Evolutionary conservation across 768 basidiomycete species (phyloP), one percentile per base, ranked within the genome.

Genomic region (Tylopilus rubrobrunneus): DNA sequence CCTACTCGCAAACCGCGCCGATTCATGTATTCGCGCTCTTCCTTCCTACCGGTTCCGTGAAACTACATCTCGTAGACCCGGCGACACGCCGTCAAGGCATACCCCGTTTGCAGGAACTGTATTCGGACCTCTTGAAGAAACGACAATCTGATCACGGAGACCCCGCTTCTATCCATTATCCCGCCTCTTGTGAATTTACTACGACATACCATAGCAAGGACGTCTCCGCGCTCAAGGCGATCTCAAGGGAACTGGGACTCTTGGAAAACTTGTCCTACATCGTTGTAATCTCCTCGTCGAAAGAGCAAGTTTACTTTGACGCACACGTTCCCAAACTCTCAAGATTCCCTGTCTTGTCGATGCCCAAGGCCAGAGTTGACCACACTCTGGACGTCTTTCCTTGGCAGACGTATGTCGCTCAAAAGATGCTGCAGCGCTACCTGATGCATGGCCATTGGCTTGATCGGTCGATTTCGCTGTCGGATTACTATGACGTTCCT

Each of bases 401-500:
- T 10, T 98, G 96, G 95, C 89, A 98, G 60, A 74, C 80, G 0
- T 82, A 88, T 59, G 88, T 92, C 19, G 84, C 85, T 0, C 77
- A 84, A 58, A 91, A 89, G 68, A 88, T 98, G 86, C 69, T 97
- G 51, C 79, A 74, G 23, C 87, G 93, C 34, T 98, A 93, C 66
- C 75, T 98, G 21, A 76, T 77, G 34, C 70, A 92, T 39, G 89
- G 92, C 1, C 59, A 73, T 3, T 96, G 92, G 90, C 70, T 98
- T 40, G 86, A 91, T 62, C 80, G 87, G 77, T 90, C 4, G 80
- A 87, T 6, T 80, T 94, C 36, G 31, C 4, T 31, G 31, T 89
- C 96, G 0, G 82, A 88, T 58, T 95, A 97, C 63, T 95, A 92
- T 64, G 92, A 98, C 67, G 78, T 98, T 6, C 96, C 97, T 1